Conservation (phyloP, 768 basidiomycete genomes). For the Phlebiopsis flavidoalba region DNA sequence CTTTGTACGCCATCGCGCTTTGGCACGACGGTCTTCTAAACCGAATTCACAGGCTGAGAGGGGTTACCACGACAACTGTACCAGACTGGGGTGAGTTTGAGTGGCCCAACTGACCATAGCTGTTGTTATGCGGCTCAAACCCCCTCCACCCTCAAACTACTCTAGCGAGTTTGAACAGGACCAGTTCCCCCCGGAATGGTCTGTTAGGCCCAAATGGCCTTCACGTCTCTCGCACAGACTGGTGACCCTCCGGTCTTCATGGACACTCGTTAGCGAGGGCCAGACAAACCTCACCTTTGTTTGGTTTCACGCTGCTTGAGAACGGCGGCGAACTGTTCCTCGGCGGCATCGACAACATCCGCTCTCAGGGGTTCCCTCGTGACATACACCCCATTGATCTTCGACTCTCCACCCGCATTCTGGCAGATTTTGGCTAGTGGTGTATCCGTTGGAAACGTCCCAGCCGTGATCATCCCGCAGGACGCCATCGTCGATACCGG, state of each 20-base stretch:
- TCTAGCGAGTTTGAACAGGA: slow-evolving; percentile 26
- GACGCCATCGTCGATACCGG: slow-evolving; percentile 31
- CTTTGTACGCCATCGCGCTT: too few species aligned
- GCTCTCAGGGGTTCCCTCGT: slow-evolving; percentile 42
- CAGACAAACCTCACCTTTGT: slow-evolving; percentile 31
- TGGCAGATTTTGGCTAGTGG: slow-evolving; percentile 21
- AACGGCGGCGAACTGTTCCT: slow-evolving; percentile 46
- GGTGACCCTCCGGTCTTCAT: slow-evolving; percentile 26
- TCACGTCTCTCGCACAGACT: slow-evolving; percentile 20
- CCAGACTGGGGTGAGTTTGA: too few species aligned
- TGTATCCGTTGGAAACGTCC: slow-evolving; percentile 7
- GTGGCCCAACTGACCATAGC: slow-evolving; percentile 31
- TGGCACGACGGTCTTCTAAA: too few species aligned
- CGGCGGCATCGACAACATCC: slow-evolving; percentile 44
- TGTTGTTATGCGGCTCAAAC: slow-evolving; percentile 42
- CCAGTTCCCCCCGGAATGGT: slow-evolving; percentile 33
- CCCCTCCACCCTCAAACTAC: slow-evolving; percentile 34
- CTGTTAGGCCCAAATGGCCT: slow-evolving; percentile 37
- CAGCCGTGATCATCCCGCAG: background rate
- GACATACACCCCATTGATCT: slow-evolving; percentile 32
- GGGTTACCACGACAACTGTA: too few species aligned
- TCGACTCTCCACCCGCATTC: slow-evolving; percentile 18
- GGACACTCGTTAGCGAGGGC: slow-evolving; percentile 35
- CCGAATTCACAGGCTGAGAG: too few species aligned
- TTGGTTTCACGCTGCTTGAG: slow-evolving; percentile 43